phyloP scores from a whole-genome alignment of 495 filamentous ascomycete species.

The Schizothecium vesticola region DNA sequence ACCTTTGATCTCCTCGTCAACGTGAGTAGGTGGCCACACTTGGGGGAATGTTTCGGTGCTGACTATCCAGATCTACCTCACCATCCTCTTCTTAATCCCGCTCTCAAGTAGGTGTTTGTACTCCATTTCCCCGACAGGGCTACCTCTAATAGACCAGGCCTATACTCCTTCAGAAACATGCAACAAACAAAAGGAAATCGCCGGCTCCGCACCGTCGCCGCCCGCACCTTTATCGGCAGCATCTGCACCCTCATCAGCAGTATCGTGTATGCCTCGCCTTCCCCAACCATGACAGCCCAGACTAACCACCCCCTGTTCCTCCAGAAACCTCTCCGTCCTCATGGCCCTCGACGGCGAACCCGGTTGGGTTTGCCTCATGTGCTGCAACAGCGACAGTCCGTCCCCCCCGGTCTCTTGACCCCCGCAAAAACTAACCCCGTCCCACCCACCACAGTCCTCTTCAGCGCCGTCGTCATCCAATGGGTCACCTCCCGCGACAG shows the following conservation, averaged over 20 bases:
- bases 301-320: not conserved
- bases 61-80: constrained; percentile 45
- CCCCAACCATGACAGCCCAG: not conserved
- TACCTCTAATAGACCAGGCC: constrained; percentile 18
- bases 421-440: not conserved
- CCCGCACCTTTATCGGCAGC: constrained; percentile 47
- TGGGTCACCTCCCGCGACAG: constrained; percentile 50
- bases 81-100: constrained; percentile 44
- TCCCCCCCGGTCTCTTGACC: not conserved
- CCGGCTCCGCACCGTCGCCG: constrained; percentile 35
- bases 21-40: constrained; percentile 21
- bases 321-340: constrained; percentile 48
- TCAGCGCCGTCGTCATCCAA: constrained; percentile 48
- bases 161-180: constrained; percentile 38
- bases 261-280: constrained; percentile 33
- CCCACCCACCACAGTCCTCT: constrained; percentile 36
- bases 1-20: constrained; percentile 45
- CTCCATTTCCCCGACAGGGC: not conserved
- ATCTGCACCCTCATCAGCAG: constrained; percentile 44
- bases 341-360: constrained; percentile 48
- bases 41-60: constrained; percentile 1
- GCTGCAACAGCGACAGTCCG: constrained; percentile 51
- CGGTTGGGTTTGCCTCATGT: constrained; percentile 53
- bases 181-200: constrained; percentile 29
- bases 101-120: constrained; percentile 34